Evolutionary conservation across 306 rosid genomes (phyloP).

Genomic region (Sicyos baderoa): DNA sequence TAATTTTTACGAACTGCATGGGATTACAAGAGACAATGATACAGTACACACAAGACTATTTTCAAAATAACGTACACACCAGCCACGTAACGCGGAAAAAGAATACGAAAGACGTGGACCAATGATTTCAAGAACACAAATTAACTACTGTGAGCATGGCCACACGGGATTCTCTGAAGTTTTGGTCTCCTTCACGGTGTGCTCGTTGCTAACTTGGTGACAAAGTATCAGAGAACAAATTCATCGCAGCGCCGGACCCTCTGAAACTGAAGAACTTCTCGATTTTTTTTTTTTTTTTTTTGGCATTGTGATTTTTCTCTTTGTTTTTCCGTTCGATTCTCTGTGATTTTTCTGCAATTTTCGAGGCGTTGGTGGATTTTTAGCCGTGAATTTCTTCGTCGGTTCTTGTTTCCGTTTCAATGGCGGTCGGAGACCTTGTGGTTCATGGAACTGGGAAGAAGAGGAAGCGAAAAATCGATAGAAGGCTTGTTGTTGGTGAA

Average conservation of each 20-base stretch:
- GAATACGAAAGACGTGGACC: neutral
- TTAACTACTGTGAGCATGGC: neutral
- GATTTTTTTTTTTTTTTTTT: neutral
- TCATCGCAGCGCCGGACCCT: neutral
- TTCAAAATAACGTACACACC: neutral
- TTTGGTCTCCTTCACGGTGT: neutral
- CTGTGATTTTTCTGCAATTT: neutral
- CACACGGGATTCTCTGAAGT: neutral
- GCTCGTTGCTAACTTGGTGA: constrained; percentile 16
- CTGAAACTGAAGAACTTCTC: neutral
- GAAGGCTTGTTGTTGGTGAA: constrained; percentile 25
- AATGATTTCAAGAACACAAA: neutral
- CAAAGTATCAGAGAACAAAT: constrained; percentile 13
- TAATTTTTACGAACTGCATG: constrained; percentile 6
- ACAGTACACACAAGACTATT: neutral
- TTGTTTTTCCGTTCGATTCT: neutral
- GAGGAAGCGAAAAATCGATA: constrained; percentile 19
- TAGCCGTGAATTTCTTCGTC: too few relatives aligned
- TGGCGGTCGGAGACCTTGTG: constrained; percentile 27
- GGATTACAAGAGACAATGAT: neutral
- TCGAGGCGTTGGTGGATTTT: neutral
- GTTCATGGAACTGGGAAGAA: constrained; percentile 11
- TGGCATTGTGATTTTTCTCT: neutral
- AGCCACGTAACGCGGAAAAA: neutral
- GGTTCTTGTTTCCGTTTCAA: constrained; percentile 13